phyloP scores from a whole-genome alignment of 257 asterid genomes.

The Thymus mandschuricus region DNA sequence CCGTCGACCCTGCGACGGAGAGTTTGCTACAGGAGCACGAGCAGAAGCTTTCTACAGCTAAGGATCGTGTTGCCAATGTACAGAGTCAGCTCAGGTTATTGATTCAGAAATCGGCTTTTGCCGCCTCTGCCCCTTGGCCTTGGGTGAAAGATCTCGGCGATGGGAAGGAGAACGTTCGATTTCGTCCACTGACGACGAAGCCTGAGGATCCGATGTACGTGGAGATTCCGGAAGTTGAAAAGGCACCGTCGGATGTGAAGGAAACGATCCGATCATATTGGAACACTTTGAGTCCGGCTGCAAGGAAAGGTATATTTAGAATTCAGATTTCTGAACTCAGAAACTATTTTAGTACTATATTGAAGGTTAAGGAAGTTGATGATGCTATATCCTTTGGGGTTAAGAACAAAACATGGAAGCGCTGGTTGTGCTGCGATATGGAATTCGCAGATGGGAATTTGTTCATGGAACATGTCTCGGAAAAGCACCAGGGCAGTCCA shows the following conservation, averaged over 20 bases:
- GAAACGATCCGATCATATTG: conserved; percentile 62
- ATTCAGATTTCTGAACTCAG: conserved; percentile 55
- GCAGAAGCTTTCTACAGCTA: conserved; percentile 61
- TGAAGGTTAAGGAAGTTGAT: conserved; percentile 55
- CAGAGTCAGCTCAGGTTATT: conserved; percentile 58
- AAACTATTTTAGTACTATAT: conserved; percentile 57
- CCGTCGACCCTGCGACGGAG: conserved; percentile 78
- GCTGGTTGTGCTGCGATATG: conserved; percentile 62
- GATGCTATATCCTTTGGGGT: conserved; percentile 66
- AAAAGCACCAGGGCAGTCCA: conserved; percentile 62
- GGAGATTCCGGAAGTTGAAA: conserved; percentile 54
- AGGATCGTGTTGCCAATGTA: conserved; percentile 57
- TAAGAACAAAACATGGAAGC: conserved; percentile 52
- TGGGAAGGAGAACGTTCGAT: conserved; percentile 72
- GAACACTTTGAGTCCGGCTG: conserved; percentile 61
- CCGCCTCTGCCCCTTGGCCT: conserved; percentile 62
- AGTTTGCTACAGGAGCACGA: conserved; percentile 70
- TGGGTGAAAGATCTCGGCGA: conserved; percentile 75
- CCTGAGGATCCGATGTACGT: conserved; percentile 82
- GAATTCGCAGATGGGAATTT: conserved; percentile 50
- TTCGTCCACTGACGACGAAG: conserved; percentile 69
- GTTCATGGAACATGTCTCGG: conserved; percentile 57
- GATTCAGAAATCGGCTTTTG: conserved; percentile 70
- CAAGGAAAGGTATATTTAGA: conserved; percentile 54
- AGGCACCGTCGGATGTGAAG: conserved; percentile 71